A percentile compares a stretch with the other conserved stretches of the same genome.
Conservation (phyloP, 371 early-diverging fungal species). For the Mucor lusitanicus region DNA sequence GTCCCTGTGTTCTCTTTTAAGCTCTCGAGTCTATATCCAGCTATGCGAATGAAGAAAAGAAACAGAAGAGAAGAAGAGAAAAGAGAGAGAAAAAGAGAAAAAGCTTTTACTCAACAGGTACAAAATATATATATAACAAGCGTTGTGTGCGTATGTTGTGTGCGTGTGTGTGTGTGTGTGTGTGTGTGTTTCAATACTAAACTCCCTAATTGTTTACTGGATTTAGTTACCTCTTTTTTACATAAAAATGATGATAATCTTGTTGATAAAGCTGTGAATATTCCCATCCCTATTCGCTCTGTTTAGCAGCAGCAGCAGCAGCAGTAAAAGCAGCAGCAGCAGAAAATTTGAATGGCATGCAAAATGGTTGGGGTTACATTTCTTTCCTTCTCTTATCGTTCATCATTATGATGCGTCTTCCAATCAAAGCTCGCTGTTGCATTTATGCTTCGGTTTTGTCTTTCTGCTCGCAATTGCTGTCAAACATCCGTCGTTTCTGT, state of each 20-base stretch:
- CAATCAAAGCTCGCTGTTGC: neutral
- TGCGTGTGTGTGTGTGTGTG: conserved; percentile 11
- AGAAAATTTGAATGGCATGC: neutral
- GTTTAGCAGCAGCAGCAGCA: neutral
- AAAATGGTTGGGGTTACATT: neutral
- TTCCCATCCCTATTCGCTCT: neutral
- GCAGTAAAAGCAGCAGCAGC: neutral
- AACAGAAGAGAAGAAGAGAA: neutral
- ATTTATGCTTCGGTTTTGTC: neutral
- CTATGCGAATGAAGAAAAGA: neutral
- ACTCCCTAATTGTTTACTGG: conserved; percentile 13
- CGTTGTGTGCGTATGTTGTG: neutral
- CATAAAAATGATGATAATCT: neutral
- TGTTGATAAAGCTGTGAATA: conserved; percentile 1
- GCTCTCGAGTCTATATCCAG: neutral
- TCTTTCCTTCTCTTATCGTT: neutral
- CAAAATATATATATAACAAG: neutral
- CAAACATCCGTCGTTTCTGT: neutral
- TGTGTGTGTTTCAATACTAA: conserved; percentile 16
- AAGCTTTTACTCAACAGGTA: neutral
- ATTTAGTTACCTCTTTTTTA: conserved; percentile 8
- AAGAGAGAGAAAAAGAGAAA: neutral
- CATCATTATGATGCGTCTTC: neutral
- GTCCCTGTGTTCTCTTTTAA: neutral
- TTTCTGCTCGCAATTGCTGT: neutral